Evolutionary conservation across 2,329 filamentous ascomycete species (phyloP), one percentile per base, ranked within the genome.

Genomic region (Cucurbitaria berberidis): DNA sequence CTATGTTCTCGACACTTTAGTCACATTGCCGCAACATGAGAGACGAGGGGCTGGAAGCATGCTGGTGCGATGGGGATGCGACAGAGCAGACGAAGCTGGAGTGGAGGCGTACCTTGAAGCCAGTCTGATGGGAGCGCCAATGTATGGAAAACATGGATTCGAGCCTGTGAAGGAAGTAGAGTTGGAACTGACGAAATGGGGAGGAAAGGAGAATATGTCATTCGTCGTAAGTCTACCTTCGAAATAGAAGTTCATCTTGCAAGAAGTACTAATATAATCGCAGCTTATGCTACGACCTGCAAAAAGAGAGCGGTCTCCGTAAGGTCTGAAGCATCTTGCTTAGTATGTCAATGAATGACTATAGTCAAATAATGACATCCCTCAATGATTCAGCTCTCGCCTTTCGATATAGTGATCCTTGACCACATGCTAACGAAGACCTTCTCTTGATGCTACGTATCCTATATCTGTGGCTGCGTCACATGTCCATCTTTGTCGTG

Each of bases 131-230:
- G 73, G 70, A 2, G 62, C 56, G 44, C 67, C 67, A 3, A 55
- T 76, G 55, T 76, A 76, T 61, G 61, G 63, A 43, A 57, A 63
- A 24, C 65, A 60, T 60, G 72, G 70, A 0, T 76, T 74, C 39
- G 55, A 63, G 47, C 32, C 43, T n/a, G 60, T 69, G 1, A 66
- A 56, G 45, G 54, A 60, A 16, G 52, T 73, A 16, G 51, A 51
- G n/a, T 29, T 76, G 41, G 71, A 76, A 55, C 45, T 74, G 63
- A 65, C 45, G 27, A 57, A 60, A 40, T 70, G 60, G 44, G 72
- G 68, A 8, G 67, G 63, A 4, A 58, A 67, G 4, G 64, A 68
- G 7, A 54, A 53, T 15, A 50, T 73, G 32, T 44, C 44, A 8
- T 71, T 73, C 43, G 67, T 66, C 47, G 73, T 74, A 27, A 73